Evolutionary conservation across 2,329 filamentous ascomycete species (phyloP).

Genomic region (Fusarium succisae): DNA sequence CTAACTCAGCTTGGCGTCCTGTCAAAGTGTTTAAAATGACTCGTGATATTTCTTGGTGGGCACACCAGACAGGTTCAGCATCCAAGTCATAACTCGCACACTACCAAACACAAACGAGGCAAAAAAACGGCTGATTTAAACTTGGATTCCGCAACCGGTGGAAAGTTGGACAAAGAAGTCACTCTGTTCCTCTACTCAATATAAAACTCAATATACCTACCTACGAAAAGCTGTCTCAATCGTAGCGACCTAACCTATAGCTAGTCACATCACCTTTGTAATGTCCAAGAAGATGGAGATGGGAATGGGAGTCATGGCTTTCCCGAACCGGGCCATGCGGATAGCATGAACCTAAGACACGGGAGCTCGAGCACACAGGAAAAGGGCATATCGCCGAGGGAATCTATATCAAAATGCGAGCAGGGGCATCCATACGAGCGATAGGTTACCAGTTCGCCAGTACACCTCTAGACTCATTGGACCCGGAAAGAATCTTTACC

Average conservation of each 20-base stretch:
- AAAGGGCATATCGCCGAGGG: constrained; percentile 2
- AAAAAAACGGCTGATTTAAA: too few relatives aligned
- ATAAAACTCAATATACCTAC: too few relatives aligned
- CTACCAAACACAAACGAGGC: neutral
- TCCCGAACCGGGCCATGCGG: neutral
- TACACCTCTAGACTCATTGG: neutral
- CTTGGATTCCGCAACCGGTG: neutral
- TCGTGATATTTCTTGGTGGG: neutral
- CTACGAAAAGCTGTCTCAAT: neutral
- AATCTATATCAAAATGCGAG: neutral
- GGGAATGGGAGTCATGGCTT: neutral
- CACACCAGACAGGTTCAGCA: neutral
- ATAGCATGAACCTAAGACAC: neutral
- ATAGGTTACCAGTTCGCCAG: neutral
- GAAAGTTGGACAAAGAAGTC: neutral
- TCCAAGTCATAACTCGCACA: neutral
- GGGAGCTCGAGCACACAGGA: neutral
- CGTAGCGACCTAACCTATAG: constrained; percentile 2
- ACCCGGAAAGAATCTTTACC: neutral
- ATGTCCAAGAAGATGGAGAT: neutral
- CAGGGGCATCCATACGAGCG: neutral
- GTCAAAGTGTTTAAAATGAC: neutral
- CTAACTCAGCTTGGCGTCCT: neutral
- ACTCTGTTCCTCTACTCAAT: neutral
- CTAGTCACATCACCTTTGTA: neutral